Conservation (phyloP, 306 rosid species). For the Vigna mungo region DNA sequence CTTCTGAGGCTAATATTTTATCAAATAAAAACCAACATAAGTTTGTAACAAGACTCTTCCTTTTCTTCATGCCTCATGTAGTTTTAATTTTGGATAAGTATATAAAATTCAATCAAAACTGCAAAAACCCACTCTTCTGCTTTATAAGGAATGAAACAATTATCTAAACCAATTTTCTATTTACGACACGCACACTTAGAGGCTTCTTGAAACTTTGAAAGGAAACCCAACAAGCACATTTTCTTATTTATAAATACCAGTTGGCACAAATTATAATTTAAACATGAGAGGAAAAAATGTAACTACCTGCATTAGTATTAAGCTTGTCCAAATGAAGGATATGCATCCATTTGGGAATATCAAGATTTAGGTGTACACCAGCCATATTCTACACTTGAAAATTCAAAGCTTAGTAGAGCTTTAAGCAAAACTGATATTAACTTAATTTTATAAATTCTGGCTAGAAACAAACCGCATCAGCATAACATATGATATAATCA, state of each 20-base stretch:
- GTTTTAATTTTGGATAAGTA: slow-evolving; percentile 22
- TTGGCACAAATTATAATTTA: slow-evolving; percentile 21
- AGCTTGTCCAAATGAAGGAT: slow-evolving; percentile 86
- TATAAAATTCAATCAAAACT: slow-evolving; percentile 29
- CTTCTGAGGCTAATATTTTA: slow-evolving; percentile 11
- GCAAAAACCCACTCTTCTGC: not conserved
- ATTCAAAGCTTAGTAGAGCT: slow-evolving; percentile 42
- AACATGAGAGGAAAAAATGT: slow-evolving; percentile 19
- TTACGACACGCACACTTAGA: not conserved
- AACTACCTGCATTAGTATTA: slow-evolving; percentile 76
- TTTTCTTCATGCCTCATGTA: not conserved
- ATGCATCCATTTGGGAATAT: slow-evolving; percentile 89
- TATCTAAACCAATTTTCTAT: slow-evolving; percentile 17
- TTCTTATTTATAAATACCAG: slow-evolving; percentile 12
- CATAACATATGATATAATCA: slow-evolving; percentile 8
- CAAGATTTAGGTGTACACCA: slow-evolving; percentile 85
- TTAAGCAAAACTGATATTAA: slow-evolving; percentile 9
- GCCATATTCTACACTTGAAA: slow-evolving; percentile 76
- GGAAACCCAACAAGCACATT: slow-evolving; percentile 2
- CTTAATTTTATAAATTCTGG: not conserved
- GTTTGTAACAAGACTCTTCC: slow-evolving; percentile 23
- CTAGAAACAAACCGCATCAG: slow-evolving; percentile 25
- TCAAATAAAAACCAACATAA: slow-evolving; percentile 30
- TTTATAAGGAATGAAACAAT: slow-evolving; percentile 20
- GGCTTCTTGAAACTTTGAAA: slow-evolving; percentile 2